Base-by-base conservation (phyloP, 495 filamentous ascomycete genomes). In the Trichoderma erinaceum region DNA sequence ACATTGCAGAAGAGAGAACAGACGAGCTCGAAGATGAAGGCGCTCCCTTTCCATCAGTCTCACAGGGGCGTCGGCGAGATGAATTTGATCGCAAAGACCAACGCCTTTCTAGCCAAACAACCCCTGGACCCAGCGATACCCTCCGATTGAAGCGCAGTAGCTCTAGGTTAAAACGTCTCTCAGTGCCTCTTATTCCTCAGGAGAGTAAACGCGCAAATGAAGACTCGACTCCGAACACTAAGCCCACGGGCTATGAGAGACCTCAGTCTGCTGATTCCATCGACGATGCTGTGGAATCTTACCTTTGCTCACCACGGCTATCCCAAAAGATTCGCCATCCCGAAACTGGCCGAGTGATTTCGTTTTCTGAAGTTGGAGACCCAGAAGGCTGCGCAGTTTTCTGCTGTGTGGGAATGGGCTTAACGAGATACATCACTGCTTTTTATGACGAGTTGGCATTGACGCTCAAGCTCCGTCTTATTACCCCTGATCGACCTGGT, bases 401-500 rank as follows among this genome's bases (percentile, higher is more conserved):
- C 58, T 94, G 93, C 76, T 99, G 96, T 75, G 92, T 99, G 12
- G 95, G 95, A 38, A 99, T 99, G 95, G 95, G 95, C 1, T 75
- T 99, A 67, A 99, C 95, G 7, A 87, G 95, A 75, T 98, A 96
- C 75, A 88, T 99, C 66, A 97, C 91, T 70, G 92, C 93, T 6
- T 99, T 99, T 72, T 99, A 99, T 73, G 95, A 99, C 76, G 94
- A 99, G 74, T 82, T 99, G 68, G 95, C 96, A 18, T 80, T 90
- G 70, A 92, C 92, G 0, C 83, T 99, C 52, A 94, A 92, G 71
- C 80, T 99, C 65, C 86, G 95, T 41, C 83, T 99, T 43, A 94
- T 99, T 64, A 99, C 96, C 0, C 87, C 94, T 25, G 95, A 99
- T 79, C 87, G 95, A 32, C 95, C 95, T 66, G 95, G 95, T 29